Conservation (phyloP, 495 filamentous ascomycete genomes). For the Filosporella fistucella region DNA sequence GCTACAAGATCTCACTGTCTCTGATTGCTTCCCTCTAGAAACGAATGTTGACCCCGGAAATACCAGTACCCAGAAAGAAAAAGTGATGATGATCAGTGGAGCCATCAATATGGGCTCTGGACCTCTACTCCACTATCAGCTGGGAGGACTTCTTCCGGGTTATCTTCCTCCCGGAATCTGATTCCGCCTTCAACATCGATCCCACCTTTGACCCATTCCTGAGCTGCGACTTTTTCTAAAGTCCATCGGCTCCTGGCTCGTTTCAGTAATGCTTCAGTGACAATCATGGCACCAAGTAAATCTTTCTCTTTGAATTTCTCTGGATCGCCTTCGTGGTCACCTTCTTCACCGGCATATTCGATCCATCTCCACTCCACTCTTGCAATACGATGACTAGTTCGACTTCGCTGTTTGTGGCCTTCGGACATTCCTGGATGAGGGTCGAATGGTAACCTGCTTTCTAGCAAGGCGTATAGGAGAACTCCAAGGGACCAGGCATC, state of each 20-base stretch:
- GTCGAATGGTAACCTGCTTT: conserved; percentile 89
- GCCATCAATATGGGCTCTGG: conserved; percentile 16
- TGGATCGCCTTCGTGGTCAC: conserved; percentile 51
- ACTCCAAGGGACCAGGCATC: conserved; percentile 97
- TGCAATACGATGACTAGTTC: conserved; percentile 90
- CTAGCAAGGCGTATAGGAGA: conserved; percentile 87
- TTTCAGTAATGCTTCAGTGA: conserved; percentile 78
- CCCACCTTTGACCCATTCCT: conserved; percentile 71
- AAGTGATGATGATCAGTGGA: too few species aligned
- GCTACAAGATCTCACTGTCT: too few species aligned
- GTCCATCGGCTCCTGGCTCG: conserved; percentile 70
- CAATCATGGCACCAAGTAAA: conserved; percentile 68
- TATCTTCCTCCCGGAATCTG: conserved; percentile 62
- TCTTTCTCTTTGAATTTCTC: conserved; percentile 50
- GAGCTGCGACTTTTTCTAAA: conserved; percentile 63
- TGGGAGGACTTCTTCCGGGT: conserved; percentile 39
- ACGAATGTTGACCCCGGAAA: too few species aligned
- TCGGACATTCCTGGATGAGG: conserved; percentile 69
- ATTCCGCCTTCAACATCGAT: conserved; percentile 69
- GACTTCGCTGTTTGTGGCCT: conserved; percentile 63
- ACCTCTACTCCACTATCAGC: not conserved
- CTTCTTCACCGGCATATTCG: conserved; percentile 70
- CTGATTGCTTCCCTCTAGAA: too few species aligned
- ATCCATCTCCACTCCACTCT: conserved; percentile 93
- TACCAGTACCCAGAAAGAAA: too few species aligned